These are phyloP conservation scores for Serendipita vermifera DNA, from an alignment of 768 basidiomycete genomes.

Conservation along the genomic window DNA sequence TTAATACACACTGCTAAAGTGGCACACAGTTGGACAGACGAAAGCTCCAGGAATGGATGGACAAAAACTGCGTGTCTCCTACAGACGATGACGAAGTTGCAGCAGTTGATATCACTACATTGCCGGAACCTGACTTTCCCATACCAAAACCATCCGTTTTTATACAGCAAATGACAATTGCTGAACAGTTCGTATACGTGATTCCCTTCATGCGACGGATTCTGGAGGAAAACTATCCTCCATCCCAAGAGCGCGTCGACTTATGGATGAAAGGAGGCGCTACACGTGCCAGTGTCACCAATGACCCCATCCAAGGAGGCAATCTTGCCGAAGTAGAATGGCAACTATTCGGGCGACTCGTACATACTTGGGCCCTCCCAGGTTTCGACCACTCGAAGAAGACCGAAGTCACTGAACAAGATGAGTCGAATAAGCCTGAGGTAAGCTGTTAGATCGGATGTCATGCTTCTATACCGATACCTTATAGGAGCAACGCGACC, in stretches of 20 bases:
- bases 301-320: conserved; percentile 26
- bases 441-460: neutral
- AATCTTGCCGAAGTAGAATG: conserved; percentile 23
- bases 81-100: conserved; percentile 22
- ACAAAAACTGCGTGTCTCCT: conserved; percentile 29
- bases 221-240: conserved; percentile 41
- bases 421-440: conserved; percentile 16
- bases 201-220: conserved; percentile 52
- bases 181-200: conserved; percentile 49
- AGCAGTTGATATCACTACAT: neutral
- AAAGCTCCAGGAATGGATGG: conserved; percentile 34
- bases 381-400: conserved; percentile 2
- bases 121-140: conserved; percentile 30
- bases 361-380: conserved; percentile 27
- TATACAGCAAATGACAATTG: conserved; percentile 40
- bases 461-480: too few species aligned
- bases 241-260: conserved; percentile 37
- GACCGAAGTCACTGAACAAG: neutral
- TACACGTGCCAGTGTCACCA: conserved; percentile 29
- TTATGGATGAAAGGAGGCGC: conserved; percentile 48
- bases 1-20: conserved; percentile 1
- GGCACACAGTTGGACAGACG: conserved; percentile 39
- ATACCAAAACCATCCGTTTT: conserved; percentile 27
- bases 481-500: too few species aligned
- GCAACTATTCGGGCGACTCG: conserved; percentile 26